Evolutionary conservation across 192 early-diverging fungal genomes (phyloP), one percentile per base, ranked within the genome.

Genomic region (Cetraspora pellucida): DNA sequence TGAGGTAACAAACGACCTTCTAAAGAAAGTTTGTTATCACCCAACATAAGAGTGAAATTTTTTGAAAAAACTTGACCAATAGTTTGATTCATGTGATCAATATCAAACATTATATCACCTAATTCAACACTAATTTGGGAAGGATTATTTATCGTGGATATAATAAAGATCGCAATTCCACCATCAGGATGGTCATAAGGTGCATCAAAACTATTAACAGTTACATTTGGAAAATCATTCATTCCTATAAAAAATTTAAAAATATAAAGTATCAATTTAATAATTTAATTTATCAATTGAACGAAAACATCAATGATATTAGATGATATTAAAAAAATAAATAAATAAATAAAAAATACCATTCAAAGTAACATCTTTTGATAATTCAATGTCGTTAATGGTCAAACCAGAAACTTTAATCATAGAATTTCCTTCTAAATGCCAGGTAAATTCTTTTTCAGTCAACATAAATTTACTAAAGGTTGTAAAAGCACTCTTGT

Each of bases 101-200:
- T 81, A n/a, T 82, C 82, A 43, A 90, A 84, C n/a, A 72, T 64
- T 58, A 88, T 75, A 16, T 88, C 87, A 59, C 89, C 89, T 16
- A 90, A 81, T 55, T 85, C 73, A 19, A 90, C 82, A 49, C 84
- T 82, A 55, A 90, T 84, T 25, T 85, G 85, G 17, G 85, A 87
- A 61, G 87, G 87, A 75, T 86, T 89, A 50, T 73, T 79, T 63
- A 90, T 70, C n/a, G 78, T 78, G 31, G 88, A 87, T 59, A 80
- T 81, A 11, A 90, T 86, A 17, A 77, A 75, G 70, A 90, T 72
- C 46, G 81, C 77, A 73, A 90, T 89, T 77, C 89, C 89, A 68
- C 89, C 86, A 27, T 80, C 79, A 63, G 83, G 80, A 68, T 84
- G 85, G 79, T 88, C 84, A 7, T 79, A 74, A 23, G 88, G 89